Base-by-base conservation (phyloP, 805 yeast species). In the Cyberlindnera maritima region DNA sequence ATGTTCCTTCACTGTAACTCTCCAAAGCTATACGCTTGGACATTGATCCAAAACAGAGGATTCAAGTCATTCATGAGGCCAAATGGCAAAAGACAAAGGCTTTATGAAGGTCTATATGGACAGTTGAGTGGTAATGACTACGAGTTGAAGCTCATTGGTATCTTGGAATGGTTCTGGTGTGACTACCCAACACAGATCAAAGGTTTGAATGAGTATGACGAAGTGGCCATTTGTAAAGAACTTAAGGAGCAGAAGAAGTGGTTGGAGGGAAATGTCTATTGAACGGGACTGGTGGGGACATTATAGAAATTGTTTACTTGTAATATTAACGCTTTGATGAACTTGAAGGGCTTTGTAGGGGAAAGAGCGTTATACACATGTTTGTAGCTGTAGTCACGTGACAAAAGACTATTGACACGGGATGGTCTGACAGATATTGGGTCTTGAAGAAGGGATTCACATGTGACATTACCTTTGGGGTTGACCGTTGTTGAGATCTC, bases 191-290 rank as follows among this genome's bases (percentile, higher is more conserved):
- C 69, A 13, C 52, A 61, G 14, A 52, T 72, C 21, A 61, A 62
- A 6, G 61, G 63, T 9, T 67, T 66, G 47, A 62, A 41, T 6
- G 29, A 21, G 9, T 33, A 58, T 32, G 57, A 65, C 9, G 66
- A 69, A 15, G 59, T 59, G 48, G 51, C 65, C 20, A 52, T 71
- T 33, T 73, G 78, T 48, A 46, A 46, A 17, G 77, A 71, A 46
- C 52, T 73, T n/a, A 41, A 46, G 13, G 61, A 52, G 23, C 78
- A 73, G 34, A 48, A 65, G 34, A 54, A 44, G 10, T 71, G 66
- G 52, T 60, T 73, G 43, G 56, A 54, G 28, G 44, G 46, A 42
- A 39, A 49, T 23, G 49, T 45, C 20, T 49, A 49, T 38, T 49
- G 21, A 21, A 6, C 9, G 5, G 25, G 25, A 21, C 25, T 21